Percentiles rank a stretch among this genome's conserved stretches.
Conservation (phyloP, 768 basidiomycete species). For the Rhodotorula sphaerocarpa region DNA sequence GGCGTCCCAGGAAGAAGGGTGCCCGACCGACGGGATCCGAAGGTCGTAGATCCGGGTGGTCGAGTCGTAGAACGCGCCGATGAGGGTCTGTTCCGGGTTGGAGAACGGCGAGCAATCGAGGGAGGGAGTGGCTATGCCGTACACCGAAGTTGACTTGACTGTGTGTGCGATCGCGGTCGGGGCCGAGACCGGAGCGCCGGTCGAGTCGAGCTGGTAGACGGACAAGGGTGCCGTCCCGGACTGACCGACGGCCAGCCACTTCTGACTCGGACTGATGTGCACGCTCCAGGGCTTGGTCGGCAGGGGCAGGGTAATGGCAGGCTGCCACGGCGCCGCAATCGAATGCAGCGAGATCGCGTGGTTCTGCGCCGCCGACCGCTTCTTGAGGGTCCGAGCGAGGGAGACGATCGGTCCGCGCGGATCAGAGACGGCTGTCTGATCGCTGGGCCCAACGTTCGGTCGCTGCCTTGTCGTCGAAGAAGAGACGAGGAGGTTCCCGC, state of each 20-base stretch:
- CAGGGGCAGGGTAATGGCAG: not conserved
- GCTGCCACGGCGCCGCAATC: slow-evolving; percentile 10
- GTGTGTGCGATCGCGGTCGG: not conserved
- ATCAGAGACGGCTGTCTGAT: not conserved
- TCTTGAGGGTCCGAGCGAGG: slow-evolving; percentile 5
- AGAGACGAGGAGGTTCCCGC: not conserved
- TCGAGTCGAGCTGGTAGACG: slow-evolving; percentile 8
- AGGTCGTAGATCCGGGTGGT: slow-evolving; percentile 22
- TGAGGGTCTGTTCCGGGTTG: slow-evolving; percentile 8
- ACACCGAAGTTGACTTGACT: slow-evolving; percentile 8
- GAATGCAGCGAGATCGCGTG: slow-evolving; percentile 8
- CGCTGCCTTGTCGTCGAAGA: slow-evolving; percentile 2
- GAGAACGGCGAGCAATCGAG: not conserved
- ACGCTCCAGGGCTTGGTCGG: slow-evolving; percentile 16
- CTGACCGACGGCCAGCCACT: slow-evolving; percentile 22
- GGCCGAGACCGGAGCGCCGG: not conserved
- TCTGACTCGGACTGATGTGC: not conserved
- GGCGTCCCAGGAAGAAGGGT: not conserved
- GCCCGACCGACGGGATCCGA: not conserved
- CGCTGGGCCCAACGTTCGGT: not conserved
- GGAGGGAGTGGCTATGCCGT: slow-evolving; percentile 10
- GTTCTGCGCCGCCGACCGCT: not conserved
- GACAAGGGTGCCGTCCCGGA: slow-evolving; percentile 2
- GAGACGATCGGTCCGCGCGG: not conserved
- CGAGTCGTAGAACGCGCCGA: slow-evolving; percentile 25